phyloP scores from a whole-genome alignment of 2,329 filamentous ascomycete genomes.

The Colletotrichum sp. region DNA sequence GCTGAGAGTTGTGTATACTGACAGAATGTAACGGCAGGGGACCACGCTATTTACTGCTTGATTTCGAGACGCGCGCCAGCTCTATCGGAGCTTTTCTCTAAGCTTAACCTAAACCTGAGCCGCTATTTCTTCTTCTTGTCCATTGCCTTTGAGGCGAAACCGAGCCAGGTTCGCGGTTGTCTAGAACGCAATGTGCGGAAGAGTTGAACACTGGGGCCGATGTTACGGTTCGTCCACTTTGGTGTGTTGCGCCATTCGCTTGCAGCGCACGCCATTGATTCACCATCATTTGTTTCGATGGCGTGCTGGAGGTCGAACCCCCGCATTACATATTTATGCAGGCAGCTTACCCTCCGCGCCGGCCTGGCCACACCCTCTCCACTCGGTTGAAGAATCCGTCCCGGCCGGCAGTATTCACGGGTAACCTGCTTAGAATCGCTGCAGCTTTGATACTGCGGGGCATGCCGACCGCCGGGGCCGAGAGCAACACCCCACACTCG shows the following conservation, averaged over 20 bases:
- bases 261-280: slow-evolving; percentile 18
- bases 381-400: neutral
- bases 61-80: too few relatives aligned
- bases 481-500: neutral
- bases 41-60: fast-evolving
- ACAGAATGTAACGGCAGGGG: fast-evolving
- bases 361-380: neutral
- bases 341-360: neutral
- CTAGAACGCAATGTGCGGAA: neutral
- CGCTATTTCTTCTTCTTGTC: neutral
- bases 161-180: neutral
- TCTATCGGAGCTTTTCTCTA: neutral
- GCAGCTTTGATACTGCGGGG: neutral
- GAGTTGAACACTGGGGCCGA: neutral
- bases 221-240: neutral
- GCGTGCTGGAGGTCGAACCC: neutral
- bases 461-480: neutral
- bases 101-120: neutral
- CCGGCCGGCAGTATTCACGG: neutral
- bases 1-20: neutral
- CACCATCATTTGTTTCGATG: slow-evolving; percentile 8
- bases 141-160: neutral
- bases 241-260: slow-evolving; percentile 7
- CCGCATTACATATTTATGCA: neutral
- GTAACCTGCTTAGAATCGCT: neutral